Evolutionary conservation across 2,329 filamentous ascomycete genomes (phyloP).

Genomic region (Fusarium neocosmosporiellum): DNA sequence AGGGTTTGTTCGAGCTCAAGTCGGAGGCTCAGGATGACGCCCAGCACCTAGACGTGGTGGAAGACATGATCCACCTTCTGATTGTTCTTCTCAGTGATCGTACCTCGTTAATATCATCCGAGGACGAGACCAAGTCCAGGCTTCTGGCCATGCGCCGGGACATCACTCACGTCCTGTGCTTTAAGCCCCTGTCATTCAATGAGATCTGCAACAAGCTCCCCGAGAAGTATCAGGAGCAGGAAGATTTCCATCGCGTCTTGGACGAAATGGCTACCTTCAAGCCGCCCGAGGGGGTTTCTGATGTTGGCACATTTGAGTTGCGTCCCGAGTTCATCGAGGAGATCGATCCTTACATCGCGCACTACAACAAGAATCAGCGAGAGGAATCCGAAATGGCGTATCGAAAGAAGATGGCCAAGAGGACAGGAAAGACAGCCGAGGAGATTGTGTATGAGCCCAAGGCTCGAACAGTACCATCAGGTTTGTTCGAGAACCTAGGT

Average conservation of each 20-base stretch:
- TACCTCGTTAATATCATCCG: slow-evolving; percentile 77
- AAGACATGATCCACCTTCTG: slow-evolving; percentile 94
- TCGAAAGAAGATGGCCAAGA: slow-evolving; percentile 87
- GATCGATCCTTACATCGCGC: slow-evolving; percentile 94
- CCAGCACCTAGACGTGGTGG: slow-evolving; percentile 91
- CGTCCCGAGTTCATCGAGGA: slow-evolving; percentile 87
- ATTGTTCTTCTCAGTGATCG: slow-evolving; percentile 92
- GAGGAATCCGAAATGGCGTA: slow-evolving; percentile 95
- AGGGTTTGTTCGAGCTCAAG: slow-evolving; percentile 80
- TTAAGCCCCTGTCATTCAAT: slow-evolving; percentile 94
- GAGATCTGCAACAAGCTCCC: slow-evolving; percentile 88
- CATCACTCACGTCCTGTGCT: slow-evolving; percentile 92
- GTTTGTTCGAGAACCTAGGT: slow-evolving; percentile 81
- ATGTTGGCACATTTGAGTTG: slow-evolving; percentile 93
- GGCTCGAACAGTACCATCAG: slow-evolving; percentile 78
- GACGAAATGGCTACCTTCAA: slow-evolving; percentile 91
- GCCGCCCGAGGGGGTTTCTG: slow-evolving; percentile 88
- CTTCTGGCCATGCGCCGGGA: slow-evolving; percentile 84
- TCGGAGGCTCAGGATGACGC: slow-evolving; percentile 82
- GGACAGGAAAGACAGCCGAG: slow-evolving; percentile 80
- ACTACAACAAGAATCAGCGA: slow-evolving; percentile 96
- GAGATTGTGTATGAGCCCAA: slow-evolving; percentile 95
- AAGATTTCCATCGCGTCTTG: slow-evolving; percentile 86
- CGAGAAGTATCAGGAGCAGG: slow-evolving; percentile 89
- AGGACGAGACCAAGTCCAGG: slow-evolving; percentile 73